These are phyloP conservation scores for Pseudopediastrum boryanum DNA, from an alignment of 139 green algal genomes.

Conservation along the genomic window DNA sequence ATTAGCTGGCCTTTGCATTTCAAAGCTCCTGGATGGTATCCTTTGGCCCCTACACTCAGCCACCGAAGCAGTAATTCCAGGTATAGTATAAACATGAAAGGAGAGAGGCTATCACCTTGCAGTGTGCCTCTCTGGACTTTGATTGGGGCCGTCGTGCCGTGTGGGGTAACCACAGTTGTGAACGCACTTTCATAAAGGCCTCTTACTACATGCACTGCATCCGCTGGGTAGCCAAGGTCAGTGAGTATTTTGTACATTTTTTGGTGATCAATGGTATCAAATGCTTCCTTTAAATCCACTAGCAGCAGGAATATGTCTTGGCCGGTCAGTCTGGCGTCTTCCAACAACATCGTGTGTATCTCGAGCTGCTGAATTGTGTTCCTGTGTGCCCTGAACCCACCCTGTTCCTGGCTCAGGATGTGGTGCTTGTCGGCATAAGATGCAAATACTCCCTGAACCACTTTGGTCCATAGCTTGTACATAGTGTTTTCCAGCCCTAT, in stretches of 20 bases:
- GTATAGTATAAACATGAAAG: constrained; percentile 37
- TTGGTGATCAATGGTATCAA: constrained; percentile 53
- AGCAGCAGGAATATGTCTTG: constrained; percentile 38
- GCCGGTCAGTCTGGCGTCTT: constrained; percentile 27
- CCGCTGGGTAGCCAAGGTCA: constrained; percentile 43
- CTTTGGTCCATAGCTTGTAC: constrained; percentile 55
- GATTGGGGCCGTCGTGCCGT: constrained; percentile 19
- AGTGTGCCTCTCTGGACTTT: constrained; percentile 41
- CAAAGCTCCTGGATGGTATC: not conserved
- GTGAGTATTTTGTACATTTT: constrained; percentile 43
- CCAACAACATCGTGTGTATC: constrained; percentile 31
- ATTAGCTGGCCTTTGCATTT: too few relatives aligned
- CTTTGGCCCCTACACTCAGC: not conserved
- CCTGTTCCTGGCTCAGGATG: constrained; percentile 42
- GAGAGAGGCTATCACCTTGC: constrained; percentile 51
- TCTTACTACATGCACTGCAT: constrained; percentile 40
- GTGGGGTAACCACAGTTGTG: constrained; percentile 25
- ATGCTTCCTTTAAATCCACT: constrained; percentile 47
- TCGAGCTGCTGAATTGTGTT: constrained; percentile 14
- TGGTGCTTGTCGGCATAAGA: constrained; percentile 16
- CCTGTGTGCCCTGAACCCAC: constrained; percentile 37
- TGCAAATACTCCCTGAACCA: constrained; percentile 14
- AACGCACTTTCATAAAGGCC: constrained; percentile 45
- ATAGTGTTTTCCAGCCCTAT: constrained; percentile 37
- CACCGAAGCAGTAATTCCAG: constrained; percentile 7